Base-by-base conservation (phyloP, 805 yeast species). In the Kazachstania viticola region DNA sequence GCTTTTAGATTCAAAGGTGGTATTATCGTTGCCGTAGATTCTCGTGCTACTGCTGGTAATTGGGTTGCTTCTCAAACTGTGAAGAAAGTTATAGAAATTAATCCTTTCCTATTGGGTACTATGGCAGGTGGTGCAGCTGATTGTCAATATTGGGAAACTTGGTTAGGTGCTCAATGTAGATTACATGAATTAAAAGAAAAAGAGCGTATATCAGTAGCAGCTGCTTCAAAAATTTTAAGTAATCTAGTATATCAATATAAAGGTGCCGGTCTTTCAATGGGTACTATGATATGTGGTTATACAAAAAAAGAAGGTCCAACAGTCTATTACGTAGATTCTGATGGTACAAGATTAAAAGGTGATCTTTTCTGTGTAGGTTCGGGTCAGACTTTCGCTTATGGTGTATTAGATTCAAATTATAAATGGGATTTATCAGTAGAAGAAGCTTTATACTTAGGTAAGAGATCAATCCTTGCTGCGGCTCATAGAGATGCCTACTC, bases 111-210 rank as follows among this genome's bases (percentile, higher is more conserved):
- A 42, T 69, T 91, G 48, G 98, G 98, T 43, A 91, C 98, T 14
- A 77, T 91, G 95, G 98, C 98, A 21, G 98, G 98, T 62, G 97
- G 97, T 65, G 98, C 98, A 30, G 97, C 97, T 21, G 98, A 91
- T 62, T 91, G 98, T 68, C 98, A 91, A 60, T 91, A 69, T 61
- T 91, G 98, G 98, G 97, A 91, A 63, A 83, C 96, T 23, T 91
- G 97, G 97, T 70, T 91, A 38, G 98, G 98, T 40, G 67, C 94
- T 13, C 96, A 91, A 62, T 88, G 97, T 65, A 69, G 98, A 51
- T 62, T 91, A 49, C 94, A 87, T 58, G 98, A 91, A 59, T 69
- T 91, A 50, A 73, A 95, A 54, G 91, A 88, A 58, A 87, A 88
- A 61, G 88, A 85, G 61, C 73, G 98, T 48, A 91, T 91, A 44